Conservation (phyloP, 2,329 filamentous ascomycete genomes). For the Cryphonectria naterciae region DNA sequence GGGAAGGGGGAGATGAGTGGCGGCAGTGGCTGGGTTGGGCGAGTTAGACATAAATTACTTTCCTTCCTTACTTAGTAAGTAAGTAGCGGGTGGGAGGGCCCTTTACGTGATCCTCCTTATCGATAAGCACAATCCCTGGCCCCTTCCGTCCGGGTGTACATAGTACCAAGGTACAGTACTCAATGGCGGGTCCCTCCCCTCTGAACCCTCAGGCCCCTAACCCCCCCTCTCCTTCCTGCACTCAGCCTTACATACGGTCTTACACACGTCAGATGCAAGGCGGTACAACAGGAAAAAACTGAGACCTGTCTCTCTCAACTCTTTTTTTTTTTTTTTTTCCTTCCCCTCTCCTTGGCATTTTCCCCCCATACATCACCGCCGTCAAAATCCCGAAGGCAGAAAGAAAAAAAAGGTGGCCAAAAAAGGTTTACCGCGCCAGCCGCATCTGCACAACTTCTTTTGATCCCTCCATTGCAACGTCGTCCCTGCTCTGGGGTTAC, state of each 20-base stretch:
- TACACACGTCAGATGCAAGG: constrained; percentile 4
- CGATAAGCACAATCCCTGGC: not conserved
- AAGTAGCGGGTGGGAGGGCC: not conserved
- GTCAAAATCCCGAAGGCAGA: too few species aligned
- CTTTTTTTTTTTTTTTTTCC: not conserved
- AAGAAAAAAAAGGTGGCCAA: not conserved
- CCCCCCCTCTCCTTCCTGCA: not conserved
- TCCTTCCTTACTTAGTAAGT: not conserved
- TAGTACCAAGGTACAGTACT: not conserved
- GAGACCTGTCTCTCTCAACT: not conserved
- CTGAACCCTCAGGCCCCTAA: not conserved
- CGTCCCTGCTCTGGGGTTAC: not conserved
- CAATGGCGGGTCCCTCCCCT: not conserved
- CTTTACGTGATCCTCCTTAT: constrained; percentile 2
- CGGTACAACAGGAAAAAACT: not conserved
- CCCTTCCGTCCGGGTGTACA: too few species aligned
- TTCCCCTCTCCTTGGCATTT: not conserved
- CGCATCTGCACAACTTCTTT: not conserved
- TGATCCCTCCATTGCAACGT: not conserved
- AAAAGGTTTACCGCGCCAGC: not conserved
- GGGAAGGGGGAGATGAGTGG: constrained; percentile 18
- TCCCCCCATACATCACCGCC: not conserved
- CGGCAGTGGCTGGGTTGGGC: constrained; percentile 13
- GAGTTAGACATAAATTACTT: not conserved
- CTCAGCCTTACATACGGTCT: not conserved